phyloP scores from a whole-genome alignment of 129 eudicot genomes.

The Daucus carota region DNA sequence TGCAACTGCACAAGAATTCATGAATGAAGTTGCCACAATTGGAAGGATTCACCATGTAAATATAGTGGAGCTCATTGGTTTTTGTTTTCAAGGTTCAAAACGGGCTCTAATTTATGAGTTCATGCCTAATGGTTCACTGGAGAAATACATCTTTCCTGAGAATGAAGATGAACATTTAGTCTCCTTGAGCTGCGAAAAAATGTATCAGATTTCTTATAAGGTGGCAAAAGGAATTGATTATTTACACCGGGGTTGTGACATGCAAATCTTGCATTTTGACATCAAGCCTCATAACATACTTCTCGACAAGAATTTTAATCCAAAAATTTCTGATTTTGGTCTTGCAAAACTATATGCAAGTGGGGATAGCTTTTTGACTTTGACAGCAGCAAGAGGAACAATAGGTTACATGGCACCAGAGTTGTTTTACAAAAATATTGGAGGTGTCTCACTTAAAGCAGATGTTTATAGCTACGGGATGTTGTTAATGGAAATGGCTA shows the following conservation, averaged over 20 bases:
- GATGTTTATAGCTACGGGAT: slow-evolving; percentile 11
- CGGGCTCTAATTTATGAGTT: slow-evolving; percentile 4
- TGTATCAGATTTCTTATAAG: not conserved
- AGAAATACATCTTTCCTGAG: slow-evolving; percentile 8
- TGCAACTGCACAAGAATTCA: slow-evolving; percentile 9
- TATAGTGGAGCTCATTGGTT: slow-evolving; percentile 8
- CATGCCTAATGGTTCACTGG: slow-evolving; percentile 16
- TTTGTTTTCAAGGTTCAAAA: slow-evolving; percentile 9
- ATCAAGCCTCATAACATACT: slow-evolving; percentile 14
- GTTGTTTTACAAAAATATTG: slow-evolving; percentile 11
- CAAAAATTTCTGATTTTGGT: slow-evolving; percentile 11
- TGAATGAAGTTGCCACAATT: slow-evolving; percentile 3
- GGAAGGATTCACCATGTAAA: slow-evolving; percentile 13
- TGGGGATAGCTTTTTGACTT: slow-evolving; percentile 1
- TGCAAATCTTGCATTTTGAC: slow-evolving; percentile 14
- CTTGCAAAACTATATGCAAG: slow-evolving; percentile 11
- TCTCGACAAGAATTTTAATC: slow-evolving; percentile 5
- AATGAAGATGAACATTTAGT: not conserved
- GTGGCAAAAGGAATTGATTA: slow-evolving; percentile 12
- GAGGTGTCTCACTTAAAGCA: slow-evolving; percentile 9
- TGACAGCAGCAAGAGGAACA: slow-evolving; percentile 11
- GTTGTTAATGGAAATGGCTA: slow-evolving; percentile 16
- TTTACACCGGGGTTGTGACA: slow-evolving; percentile 9
- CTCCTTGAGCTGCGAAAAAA: slow-evolving; percentile 4
- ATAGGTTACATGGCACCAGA: slow-evolving; percentile 10